Conservation (phyloP, 345 rosid species). For the Eucalyptus camaldulensis region DNA sequence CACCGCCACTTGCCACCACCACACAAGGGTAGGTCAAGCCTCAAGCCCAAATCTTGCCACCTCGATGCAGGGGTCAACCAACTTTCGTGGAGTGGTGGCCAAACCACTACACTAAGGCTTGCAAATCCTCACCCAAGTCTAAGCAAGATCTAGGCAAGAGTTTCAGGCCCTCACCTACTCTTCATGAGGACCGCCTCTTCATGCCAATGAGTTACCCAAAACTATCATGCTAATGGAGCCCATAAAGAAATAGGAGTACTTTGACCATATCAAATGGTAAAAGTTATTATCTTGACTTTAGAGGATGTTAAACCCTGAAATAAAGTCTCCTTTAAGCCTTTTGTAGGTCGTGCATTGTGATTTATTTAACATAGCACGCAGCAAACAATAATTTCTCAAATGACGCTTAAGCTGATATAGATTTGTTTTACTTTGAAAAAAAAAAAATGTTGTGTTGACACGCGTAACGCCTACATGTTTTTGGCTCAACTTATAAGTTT, state of each 20-base stretch:
- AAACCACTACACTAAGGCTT: accelerated
- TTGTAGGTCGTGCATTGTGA: not conserved
- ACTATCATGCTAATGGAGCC: too few relatives aligned
- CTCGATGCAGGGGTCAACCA: too few relatives aligned
- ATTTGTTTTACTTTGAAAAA: not conserved
- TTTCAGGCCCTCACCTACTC: too few relatives aligned
- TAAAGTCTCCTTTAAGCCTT: not conserved
- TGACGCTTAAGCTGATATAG: not conserved
- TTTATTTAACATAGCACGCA: not conserved
- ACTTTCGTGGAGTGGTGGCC: too few relatives aligned
- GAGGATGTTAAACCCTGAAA: not conserved
- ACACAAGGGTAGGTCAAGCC: not conserved
- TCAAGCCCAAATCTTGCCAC: too few relatives aligned
- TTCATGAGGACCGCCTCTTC: too few relatives aligned
- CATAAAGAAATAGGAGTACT: not conserved
- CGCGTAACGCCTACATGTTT: not conserved
- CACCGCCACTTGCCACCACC: not conserved
- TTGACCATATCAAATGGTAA: not conserved
- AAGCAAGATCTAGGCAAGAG: too few relatives aligned
- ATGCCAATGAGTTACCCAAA: too few relatives aligned
- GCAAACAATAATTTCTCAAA: not conserved
- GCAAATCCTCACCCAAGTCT: too few relatives aligned
- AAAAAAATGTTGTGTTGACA: not conserved
- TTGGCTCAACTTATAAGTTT: not conserved
- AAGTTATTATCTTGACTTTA: not conserved